Evolutionary conservation across 2,329 filamentous ascomycete genomes (phyloP).

Genomic region (Fusarium poae): DNA sequence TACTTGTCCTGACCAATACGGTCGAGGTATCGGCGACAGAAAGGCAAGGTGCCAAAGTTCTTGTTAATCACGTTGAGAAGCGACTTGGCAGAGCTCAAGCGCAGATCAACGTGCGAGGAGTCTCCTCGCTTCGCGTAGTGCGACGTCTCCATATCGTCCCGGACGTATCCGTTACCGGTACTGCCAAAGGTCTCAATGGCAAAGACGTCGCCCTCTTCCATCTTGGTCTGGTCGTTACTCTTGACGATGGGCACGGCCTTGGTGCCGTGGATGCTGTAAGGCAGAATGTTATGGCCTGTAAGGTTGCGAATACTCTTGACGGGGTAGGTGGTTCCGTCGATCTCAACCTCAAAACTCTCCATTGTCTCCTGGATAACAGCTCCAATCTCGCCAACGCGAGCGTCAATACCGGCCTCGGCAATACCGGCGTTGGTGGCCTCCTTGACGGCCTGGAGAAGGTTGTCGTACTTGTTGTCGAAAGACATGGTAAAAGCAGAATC

Average conservation of each 20-base stretch:
- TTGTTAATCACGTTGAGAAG: conserved; percentile 92
- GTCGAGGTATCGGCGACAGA: conserved; percentile 91
- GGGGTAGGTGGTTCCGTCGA: conserved; percentile 81
- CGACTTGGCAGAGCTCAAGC: conserved; percentile 84
- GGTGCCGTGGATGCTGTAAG: conserved; percentile 89
- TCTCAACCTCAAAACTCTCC: conserved; percentile 92
- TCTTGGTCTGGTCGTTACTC: conserved; percentile 88
- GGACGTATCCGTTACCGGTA: conserved; percentile 88
- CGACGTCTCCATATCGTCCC: conserved; percentile 89
- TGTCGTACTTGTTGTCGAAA: conserved; percentile 81
- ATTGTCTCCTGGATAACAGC: conserved; percentile 88
- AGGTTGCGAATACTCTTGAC: conserved; percentile 89
- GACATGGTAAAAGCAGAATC: conserved; percentile 85
- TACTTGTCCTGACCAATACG: conserved; percentile 96
- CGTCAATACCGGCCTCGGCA: conserved; percentile 88
- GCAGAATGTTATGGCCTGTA: conserved; percentile 90
- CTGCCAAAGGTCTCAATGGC: conserved; percentile 97
- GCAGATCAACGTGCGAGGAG: conserved; percentile 79
- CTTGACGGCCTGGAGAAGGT: conserved; percentile 78
- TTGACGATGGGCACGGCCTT: conserved; percentile 97
- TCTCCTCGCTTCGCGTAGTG: conserved; percentile 86
- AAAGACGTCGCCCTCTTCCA: conserved; percentile 97
- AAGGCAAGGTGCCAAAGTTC: conserved; percentile 94
- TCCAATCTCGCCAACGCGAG: conserved; percentile 87
- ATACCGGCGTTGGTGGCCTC: conserved; percentile 88